Evolutionary conservation across 2,329 filamentous ascomycete genomes (phyloP), one percentile per base, ranked within the genome.

Genomic region (Cordyceps cateniannulata): DNA sequence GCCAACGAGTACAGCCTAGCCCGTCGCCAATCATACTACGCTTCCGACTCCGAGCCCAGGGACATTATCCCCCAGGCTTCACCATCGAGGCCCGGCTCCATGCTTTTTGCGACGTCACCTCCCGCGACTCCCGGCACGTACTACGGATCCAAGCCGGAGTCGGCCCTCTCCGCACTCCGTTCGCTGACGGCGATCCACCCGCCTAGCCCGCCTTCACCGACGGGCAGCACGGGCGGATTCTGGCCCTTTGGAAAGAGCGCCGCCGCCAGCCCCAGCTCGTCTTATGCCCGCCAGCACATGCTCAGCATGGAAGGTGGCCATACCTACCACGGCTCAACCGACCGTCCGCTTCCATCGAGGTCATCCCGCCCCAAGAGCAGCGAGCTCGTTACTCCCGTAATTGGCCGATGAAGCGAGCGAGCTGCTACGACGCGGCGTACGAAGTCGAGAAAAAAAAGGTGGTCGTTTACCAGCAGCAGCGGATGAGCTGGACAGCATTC

Each of bases 31-130:
- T 75, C 81, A 27, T 81, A 79, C 66, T 72, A 77, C 40, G 69
- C 74, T 8, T 76, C 73, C 49, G 73, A 78, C 62, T 74, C 78
- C 56, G 83, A 85, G 67, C 82, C 80, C 56, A 78, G 79, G 66
- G 85, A 87, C 70, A 87, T 87, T 65, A 80, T 87, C 64, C 85
- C 85, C 54, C 82, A 83, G 63, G 84, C 84, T 40, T 85, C 84
- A 12, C 85, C 85, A 14, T 87, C 85, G 18, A 79, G 84, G 62
- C 83, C 83, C 48, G 81, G 74, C 68, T 80, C 83, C 56, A 79
- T 78, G 69, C 75, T 83, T 71, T 75, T 82, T 67, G 80, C 62
- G 60, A 65, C 79, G 61, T 83, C 81, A 65, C 82, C 83, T 65
- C 78, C 79, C 45, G 79, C 75, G 27, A 82, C 77, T 55, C 75